These are phyloP conservation scores for Rhazya stricta DNA, from an alignment of 257 asterid species.

Conservation along the genomic window DNA sequence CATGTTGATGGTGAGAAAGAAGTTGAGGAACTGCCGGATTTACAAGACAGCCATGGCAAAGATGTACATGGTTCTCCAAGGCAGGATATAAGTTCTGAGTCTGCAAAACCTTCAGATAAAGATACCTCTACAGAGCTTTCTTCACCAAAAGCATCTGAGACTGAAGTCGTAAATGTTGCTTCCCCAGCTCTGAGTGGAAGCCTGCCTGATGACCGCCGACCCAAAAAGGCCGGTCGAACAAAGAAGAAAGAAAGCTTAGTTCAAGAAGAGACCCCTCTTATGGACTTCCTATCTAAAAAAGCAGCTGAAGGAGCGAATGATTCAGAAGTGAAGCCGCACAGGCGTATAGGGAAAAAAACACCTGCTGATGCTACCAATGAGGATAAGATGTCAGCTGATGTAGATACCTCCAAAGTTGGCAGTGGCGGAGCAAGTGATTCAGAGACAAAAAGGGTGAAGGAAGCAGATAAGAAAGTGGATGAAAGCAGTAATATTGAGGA, in stretches of 20 bases:
- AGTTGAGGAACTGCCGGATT: constrained; percentile 37
- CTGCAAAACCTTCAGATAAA: constrained; percentile 35
- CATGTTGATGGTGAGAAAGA: constrained; percentile 31
- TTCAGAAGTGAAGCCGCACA: constrained; percentile 29
- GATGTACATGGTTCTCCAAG: constrained; percentile 36
- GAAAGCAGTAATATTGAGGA: constrained; percentile 21
- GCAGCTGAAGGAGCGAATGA: constrained; percentile 44
- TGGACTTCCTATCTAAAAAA: constrained; percentile 35
- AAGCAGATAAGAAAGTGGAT: constrained; percentile 16
- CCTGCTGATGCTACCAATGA: constrained; percentile 31
- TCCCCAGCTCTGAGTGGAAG: constrained; percentile 48
- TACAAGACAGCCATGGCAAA: constrained; percentile 27
- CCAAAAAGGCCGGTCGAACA: constrained; percentile 26
- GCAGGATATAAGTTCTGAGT: constrained; percentile 35
- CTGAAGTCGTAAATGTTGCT: constrained; percentile 41
- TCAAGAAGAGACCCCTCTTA: constrained; percentile 37
- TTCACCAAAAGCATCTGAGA: constrained; percentile 42
- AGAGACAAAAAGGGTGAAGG: constrained; percentile 18
- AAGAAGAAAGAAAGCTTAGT: constrained; percentile 37
- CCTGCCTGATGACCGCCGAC: constrained; percentile 38
- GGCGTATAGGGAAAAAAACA: constrained; percentile 22
- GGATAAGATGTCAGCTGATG: constrained; percentile 33
- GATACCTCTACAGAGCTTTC: constrained; percentile 33
- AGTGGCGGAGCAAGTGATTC: constrained; percentile 46
- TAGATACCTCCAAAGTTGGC: constrained; percentile 35